Base-by-base conservation (phyloP, 345 rosid genomes). In the Eucalyptus polyanthemos region DNA sequence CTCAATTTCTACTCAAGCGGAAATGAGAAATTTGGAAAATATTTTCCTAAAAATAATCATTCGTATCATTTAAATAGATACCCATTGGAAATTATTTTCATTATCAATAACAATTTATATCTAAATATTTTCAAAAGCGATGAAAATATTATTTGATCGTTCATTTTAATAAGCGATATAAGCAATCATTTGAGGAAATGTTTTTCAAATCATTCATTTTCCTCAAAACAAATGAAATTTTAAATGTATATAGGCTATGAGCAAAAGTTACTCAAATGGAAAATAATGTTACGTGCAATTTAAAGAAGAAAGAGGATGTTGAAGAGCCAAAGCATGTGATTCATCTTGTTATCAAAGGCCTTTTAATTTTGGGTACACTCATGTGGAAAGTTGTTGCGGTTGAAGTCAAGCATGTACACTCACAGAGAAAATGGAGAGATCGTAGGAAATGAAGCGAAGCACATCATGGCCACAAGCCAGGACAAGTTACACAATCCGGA, bases 1-100 rank as follows among this genome's bases (percentile, higher is more conserved):
- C 37, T n/a, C 19, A n/a, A 62, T 62, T 62, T 62, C 5, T 3
- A 65, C 11, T 0, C 3, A 56, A 56, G 29, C 6, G 0, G 6
- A 24, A 56, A 56, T 56, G 29, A 56, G 29, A 22, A 56, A 56
- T 56, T 24, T 56, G 0, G 13, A 25, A 56, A 56, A 25, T 56
- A 56, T 56, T 56, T 56, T 56, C 14, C 14, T 56, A 56, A 1
- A 2, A 56, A 24, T 10, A 56, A 22, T 56, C 0, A 25, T 24
- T 56, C 1, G 3, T 56, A 2, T 56, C 29, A 22, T 25, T 24
- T 56, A 56, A 56, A 56, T 24, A 56, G 10, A 22, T 10, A 56
- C 0, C 0, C 29, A 56, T 3, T 24, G 1, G 4, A 56, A 56
- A 0, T 22, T 56, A 56, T 56, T 0, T 56, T 56, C 62, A 56